A percentile compares a stretch with the other conserved stretches of the same genome.
Conservation (phyloP, 1,284 basidiomycete genomes). For the Ganoderma lingzhi region DNA sequence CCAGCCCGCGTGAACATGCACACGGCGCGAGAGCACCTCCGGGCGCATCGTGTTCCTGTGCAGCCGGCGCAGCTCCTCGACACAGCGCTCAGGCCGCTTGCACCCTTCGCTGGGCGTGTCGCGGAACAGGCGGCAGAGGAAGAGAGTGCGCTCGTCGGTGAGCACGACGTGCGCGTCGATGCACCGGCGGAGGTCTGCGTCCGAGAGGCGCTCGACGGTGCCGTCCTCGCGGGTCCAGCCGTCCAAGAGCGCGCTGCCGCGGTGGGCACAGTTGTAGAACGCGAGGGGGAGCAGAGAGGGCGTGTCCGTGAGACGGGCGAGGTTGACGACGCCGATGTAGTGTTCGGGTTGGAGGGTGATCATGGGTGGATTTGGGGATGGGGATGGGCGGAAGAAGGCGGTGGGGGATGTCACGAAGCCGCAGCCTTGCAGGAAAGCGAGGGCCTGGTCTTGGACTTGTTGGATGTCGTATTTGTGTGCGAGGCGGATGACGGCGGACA, state of each 20-base stretch:
- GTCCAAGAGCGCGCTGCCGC: constrained; percentile 2
- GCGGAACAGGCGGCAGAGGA: neutral
- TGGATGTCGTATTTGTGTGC: neutral
- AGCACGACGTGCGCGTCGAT: constrained; percentile 2
- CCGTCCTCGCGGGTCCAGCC: constrained; percentile 23
- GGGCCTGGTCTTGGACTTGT: neutral
- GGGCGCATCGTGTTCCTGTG: neutral
- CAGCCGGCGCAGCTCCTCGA: neutral
- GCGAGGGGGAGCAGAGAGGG: constrained; percentile 16
- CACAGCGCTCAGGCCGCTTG: neutral
- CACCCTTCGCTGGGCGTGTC: neutral
- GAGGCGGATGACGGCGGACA: neutral
- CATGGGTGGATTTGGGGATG: neutral
- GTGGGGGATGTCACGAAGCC: neutral
- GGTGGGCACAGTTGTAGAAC: constrained; percentile 10
- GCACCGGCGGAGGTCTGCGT: constrained; percentile 10
- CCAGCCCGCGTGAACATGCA: too few relatives aligned
- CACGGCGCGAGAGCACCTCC: too few relatives aligned
- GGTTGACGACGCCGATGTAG: constrained; percentile 11
- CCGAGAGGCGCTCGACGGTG: neutral
- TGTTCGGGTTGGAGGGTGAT: neutral
- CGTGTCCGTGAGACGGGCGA: constrained; percentile 18
- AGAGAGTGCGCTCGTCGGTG: neutral
- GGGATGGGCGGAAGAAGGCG: neutral
- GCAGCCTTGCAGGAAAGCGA: neutral